Base-by-base conservation (phyloP, 164 flowering plant genomes). In the Chloranthus sessilifolius region DNA sequence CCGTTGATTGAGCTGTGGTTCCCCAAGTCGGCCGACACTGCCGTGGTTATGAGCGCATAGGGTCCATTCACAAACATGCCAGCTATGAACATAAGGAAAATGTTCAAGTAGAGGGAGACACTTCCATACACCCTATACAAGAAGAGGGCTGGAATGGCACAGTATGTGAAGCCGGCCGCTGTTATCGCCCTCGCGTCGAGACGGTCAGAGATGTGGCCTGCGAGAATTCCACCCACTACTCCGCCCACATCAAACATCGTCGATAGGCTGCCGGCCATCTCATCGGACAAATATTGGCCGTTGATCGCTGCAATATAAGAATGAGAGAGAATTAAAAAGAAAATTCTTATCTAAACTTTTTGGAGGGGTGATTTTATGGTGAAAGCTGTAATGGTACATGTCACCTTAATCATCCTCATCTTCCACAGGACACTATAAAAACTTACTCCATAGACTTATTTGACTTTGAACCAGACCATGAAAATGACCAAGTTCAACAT, bases 241-340 rank as follows among this genome's bases (percentile, higher is more conserved):
- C 95, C 95, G 47, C 95, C 95, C 10, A 85, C 78, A 58, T 85
- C 95, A 44, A 83, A 85, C 51, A 85, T 40, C 22, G 95, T 83
- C 3, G 90, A 85, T 29, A 85, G 62, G 61, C 70, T 74, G 31
- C 95, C 95, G 4, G 95, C 82, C 1, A 78, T 50, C 21, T 55
- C 72, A 39, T 68, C 64, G 3, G 95, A 83, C 36, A 81, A 54
- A 37, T 83, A 79, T 52, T 70, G 35, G 0, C 95, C 90, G 21
- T 76, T 78, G 15, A 85, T 81, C 20, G 70, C 90, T 81, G 86
- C 63, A 78, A 55, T 24, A 52, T 31, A 22, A 37, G 38, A 55
- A 45, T 7, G 45, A 4, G 45, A 43, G 17, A 11, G 9, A 27
- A 34, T 27, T 43, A 40, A 23, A 27, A 12, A 35, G 2, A 12